A percentile compares a stretch with the other conserved stretches of the same genome.
Evolutionary conservation across 2,329 filamentous ascomycete genomes (phyloP).

Genomic region (Parafenestella ontariensis): DNA sequence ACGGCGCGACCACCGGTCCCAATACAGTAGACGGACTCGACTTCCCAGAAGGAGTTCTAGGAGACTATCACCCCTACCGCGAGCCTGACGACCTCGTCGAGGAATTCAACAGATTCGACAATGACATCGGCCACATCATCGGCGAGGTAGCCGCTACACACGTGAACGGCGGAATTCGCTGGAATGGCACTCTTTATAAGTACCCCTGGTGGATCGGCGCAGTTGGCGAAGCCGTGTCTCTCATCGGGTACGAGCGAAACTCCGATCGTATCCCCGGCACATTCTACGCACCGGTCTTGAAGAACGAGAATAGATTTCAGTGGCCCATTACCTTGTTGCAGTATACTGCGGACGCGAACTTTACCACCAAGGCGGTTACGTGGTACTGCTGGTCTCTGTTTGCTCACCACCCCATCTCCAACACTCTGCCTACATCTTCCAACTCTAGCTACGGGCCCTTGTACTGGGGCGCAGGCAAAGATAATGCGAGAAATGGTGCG

Average conservation of each 20-base stretch:
- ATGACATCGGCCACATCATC: conserved; percentile 44
- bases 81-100: conserved; percentile 53
- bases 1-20: conserved; percentile 45
- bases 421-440: conserved; percentile 52
- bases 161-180: conserved; percentile 38
- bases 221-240: conserved; percentile 69
- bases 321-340: conserved; percentile 51
- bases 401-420: conserved; percentile 51
- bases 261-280: conserved; percentile 64
- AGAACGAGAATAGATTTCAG: conserved; percentile 46
- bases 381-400: conserved; percentile 52
- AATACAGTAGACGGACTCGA: conserved; percentile 32
- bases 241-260: conserved; percentile 71
- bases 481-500: conserved; percentile 36
- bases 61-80: conserved; percentile 55
- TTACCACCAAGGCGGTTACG: conserved; percentile 36
- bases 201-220: conserved; percentile 59
- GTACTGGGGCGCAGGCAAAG: conserved; percentile 56
- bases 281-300: conserved; percentile 42
- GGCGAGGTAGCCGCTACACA: conserved; percentile 47
- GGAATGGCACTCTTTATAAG: conserved; percentile 30
- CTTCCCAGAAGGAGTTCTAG: conserved; percentile 27
- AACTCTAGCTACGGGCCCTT: conserved; percentile 50
- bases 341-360: conserved; percentile 49
- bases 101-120: conserved; percentile 53